Evolutionary conservation across 208 protist genomes (phyloP), one percentile per base, ranked within the genome.

Genomic region (Trypanosoma lewisi): DNA sequence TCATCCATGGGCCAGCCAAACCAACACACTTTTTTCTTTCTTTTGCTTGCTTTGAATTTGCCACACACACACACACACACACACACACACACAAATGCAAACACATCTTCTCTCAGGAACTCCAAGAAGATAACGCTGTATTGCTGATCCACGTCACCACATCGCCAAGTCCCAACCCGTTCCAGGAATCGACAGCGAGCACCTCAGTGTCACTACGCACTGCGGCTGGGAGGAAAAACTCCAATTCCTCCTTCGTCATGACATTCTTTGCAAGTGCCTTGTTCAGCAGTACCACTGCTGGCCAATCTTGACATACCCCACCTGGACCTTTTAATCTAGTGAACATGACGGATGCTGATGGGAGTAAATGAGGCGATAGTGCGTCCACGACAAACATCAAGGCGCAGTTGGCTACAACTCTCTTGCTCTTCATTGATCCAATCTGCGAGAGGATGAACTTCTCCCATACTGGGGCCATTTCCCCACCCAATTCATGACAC

Each of bases 361-460:
- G 72, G 34, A 95, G 65, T 53, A 82, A 69, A 55, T 90, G 80
- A n/a, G 81, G 73, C 0, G 78, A 67, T 12, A 77, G 57, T 9
- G 77, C 83, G 48, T 93, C 84, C 12, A 95, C 73, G 2, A 93
- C 77, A 63, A 81, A 95, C 7, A 95, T 48, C 17, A 95, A 62
- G 17, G 66, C 63, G 45, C 48, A 78, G 39, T 58, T 49, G n/a
- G 16, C n/a, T 53, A 36, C 44, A n/a, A 27, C 33, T 14, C 17
- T 19, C 44, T 33, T 28, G n/a, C 19, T 28, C 4, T 53, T 45
- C 17, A 34, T 47, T 16, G 49, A 63, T 8, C 58, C 42, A 50
- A 79, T 58, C 28, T 68, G 70, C 4, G 62, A 60, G 4, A 62
- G 41, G 48, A 91, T 82, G 59, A 91, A 89, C 21, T 70, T 83